phyloP scores from a whole-genome alignment of 2,329 filamentous ascomycete species.

The Scolecobasidium constrictum region DNA sequence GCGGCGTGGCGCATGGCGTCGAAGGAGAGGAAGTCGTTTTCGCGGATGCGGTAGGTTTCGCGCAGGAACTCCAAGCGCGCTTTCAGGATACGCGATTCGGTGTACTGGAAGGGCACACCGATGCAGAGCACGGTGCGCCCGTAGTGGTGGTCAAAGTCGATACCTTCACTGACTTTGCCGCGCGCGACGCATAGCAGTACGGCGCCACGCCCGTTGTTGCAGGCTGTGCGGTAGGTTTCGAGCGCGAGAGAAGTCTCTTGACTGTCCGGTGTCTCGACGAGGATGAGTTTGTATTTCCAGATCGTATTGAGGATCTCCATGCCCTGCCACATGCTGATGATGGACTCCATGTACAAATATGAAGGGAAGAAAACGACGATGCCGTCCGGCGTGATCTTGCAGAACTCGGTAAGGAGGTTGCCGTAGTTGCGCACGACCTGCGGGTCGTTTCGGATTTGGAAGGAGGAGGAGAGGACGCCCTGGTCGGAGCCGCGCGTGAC shows the following conservation, averaged over 20 bases:
- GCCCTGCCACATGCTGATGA: constrained; percentile 98
- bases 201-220: constrained; percentile 90
- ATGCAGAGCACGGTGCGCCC: constrained; percentile 93
- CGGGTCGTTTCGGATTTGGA: constrained; percentile 90
- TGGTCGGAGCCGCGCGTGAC: constrained; percentile 93
- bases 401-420: constrained; percentile 85
- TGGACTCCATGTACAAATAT: constrained; percentile 98
- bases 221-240: constrained; percentile 94
- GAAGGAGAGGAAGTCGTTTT: constrained; percentile 96
- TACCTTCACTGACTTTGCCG: constrained; percentile 94
- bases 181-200: constrained; percentile 90
- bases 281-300: constrained; percentile 97
- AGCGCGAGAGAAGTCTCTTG: constrained; percentile 93
- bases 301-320: constrained; percentile 97
- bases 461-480: constrained; percentile 82
- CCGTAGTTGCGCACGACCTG: constrained; percentile 97
- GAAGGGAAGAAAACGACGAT: constrained; percentile 99
- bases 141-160: constrained; percentile 99
- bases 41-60: constrained; percentile 91
- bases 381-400: constrained; percentile 89
- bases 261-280: constrained; percentile 94
- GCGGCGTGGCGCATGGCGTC: constrained; percentile 99
- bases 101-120: constrained; percentile 97
- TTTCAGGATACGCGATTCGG: constrained; percentile 92
- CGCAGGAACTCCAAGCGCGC: constrained; percentile 91